Conservation (phyloP, 2,329 filamentous ascomycete genomes). For the Hyphodiscus sp. region DNA sequence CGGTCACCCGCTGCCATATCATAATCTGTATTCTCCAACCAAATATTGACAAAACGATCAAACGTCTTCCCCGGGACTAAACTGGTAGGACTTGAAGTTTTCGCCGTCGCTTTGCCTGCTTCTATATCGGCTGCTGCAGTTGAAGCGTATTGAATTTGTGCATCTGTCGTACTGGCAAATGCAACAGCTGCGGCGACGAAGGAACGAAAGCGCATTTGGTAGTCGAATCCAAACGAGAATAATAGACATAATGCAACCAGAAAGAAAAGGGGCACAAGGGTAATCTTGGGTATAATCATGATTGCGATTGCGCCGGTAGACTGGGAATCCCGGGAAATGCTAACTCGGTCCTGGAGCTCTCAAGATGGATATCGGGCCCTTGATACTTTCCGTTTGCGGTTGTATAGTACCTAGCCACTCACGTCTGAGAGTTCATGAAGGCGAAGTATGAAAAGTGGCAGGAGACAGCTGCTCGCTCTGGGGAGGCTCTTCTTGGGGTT, state of each 20-base stretch:
- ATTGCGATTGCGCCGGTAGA: not conserved
- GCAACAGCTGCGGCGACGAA: not conserved
- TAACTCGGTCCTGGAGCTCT: not conserved
- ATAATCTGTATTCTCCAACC: slow-evolving; percentile 70
- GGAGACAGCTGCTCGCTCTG: no score
- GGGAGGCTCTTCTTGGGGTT: no score
- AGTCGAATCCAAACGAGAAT: not conserved
- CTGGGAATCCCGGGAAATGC: not conserved
- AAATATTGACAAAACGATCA: slow-evolving; percentile 61
- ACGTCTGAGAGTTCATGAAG: not conserved
- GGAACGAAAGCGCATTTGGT: not conserved
- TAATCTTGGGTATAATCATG: not conserved
- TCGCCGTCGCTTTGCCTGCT: slow-evolving; percentile 46
- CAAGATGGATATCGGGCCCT: not conserved
- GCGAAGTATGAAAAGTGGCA: no score
- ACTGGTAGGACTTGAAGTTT: slow-evolving; percentile 53
- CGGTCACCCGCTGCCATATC: slow-evolving; percentile 56
- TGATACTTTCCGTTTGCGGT: not conserved
- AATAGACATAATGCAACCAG: not conserved
- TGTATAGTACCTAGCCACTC: not conserved
- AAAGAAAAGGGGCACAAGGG: not conserved
- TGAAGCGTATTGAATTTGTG: slow-evolving; percentile 19
- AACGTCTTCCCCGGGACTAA: slow-evolving; percentile 65
- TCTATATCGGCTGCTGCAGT: slow-evolving; percentile 15
- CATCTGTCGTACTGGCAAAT: slow-evolving; percentile 28